Conservation (phyloP, 2,329 filamentous ascomycete genomes). For the Alternaria incomplexa region DNA sequence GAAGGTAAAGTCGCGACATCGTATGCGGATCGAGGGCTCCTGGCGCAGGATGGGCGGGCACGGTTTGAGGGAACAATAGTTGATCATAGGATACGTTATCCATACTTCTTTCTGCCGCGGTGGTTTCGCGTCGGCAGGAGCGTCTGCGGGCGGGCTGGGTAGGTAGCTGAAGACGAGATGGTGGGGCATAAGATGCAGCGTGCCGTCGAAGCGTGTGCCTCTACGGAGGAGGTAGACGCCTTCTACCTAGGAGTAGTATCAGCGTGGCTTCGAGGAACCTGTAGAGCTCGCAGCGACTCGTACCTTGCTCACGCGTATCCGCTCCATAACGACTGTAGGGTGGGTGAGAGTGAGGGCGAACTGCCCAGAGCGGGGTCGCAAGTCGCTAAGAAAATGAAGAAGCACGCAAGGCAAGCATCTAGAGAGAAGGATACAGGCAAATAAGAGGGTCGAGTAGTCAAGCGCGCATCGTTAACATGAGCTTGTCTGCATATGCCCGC, state of each 20-base stretch:
- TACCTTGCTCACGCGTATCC: constrained; percentile 56
- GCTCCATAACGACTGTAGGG: constrained; percentile 47
- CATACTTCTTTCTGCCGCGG: constrained; percentile 73
- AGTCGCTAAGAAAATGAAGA: constrained; percentile 3
- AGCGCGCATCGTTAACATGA: constrained; percentile 20
- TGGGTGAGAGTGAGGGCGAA: neutral
- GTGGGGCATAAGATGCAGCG: constrained; percentile 67
- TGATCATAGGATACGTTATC: constrained; percentile 94
- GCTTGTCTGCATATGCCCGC: constrained; percentile 29
- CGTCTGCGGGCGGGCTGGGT: constrained; percentile 49
- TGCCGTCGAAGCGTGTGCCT: constrained; percentile 63
- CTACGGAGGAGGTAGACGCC: constrained; percentile 65
- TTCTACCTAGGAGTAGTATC: constrained; percentile 57
- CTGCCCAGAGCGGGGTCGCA: neutral
- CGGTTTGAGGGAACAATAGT: constrained; percentile 77
- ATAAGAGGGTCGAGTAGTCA: constrained; percentile 6
- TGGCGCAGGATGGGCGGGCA: constrained; percentile 72
- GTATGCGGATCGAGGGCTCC: constrained; percentile 81
- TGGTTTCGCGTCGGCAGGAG: constrained; percentile 48
- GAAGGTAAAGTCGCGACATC: constrained; percentile 92
- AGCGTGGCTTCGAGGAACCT: neutral
- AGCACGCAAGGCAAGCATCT: constrained; percentile 6
- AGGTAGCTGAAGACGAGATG: constrained; percentile 69
- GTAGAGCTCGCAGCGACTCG: constrained; percentile 1
- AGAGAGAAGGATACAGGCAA: neutral